Evolutionary conservation across 768 basidiomycete species (phyloP).

Genomic region (Calocybe indica): DNA sequence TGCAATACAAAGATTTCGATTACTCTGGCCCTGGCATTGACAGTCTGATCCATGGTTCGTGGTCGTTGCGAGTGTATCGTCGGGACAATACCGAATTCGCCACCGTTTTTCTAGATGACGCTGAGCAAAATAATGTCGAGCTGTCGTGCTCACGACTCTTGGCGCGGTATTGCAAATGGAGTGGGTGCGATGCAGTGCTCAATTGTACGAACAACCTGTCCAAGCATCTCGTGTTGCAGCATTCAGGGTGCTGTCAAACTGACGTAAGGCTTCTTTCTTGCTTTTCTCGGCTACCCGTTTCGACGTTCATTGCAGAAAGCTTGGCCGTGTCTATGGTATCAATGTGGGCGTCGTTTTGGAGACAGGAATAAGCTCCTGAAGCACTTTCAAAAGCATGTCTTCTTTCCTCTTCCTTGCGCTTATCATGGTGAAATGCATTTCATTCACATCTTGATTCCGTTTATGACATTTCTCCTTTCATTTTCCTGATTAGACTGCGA

Average conservation of each 20-base stretch:
- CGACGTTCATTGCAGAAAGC: conserved; percentile 9
- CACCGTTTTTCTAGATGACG: conserved; percentile 24
- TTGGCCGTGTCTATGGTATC: conserved; percentile 50
- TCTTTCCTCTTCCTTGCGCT: conserved; percentile 36
- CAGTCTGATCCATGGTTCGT: conserved; percentile 10
- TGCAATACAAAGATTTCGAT: conserved; percentile 9
- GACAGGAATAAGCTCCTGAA: conserved; percentile 26
- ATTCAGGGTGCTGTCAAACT: conserved; percentile 2
- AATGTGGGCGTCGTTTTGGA: conserved; percentile 42
- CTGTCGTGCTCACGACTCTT: conserved; percentile 44
- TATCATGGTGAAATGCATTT: conserved; percentile 38
- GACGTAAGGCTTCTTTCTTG: conserved; percentile 10
- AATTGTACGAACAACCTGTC: conserved; percentile 47
- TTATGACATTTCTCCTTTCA: background rate
- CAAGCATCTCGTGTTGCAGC: conserved; percentile 32
- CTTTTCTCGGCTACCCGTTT: background rate
- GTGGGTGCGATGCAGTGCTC: conserved; percentile 45
- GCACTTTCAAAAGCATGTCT: conserved; percentile 53
- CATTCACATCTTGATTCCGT: background rate
- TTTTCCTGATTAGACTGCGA: conserved; percentile 40
- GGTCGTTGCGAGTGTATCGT: background rate
- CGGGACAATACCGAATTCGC: background rate
- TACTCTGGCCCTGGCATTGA: conserved; percentile 10
- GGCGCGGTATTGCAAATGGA: conserved; percentile 53
- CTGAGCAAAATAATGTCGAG: conserved; percentile 37